Conservation (phyloP, 139 green algal genomes). For the Deuterostichococcus epilithicus region DNA sequence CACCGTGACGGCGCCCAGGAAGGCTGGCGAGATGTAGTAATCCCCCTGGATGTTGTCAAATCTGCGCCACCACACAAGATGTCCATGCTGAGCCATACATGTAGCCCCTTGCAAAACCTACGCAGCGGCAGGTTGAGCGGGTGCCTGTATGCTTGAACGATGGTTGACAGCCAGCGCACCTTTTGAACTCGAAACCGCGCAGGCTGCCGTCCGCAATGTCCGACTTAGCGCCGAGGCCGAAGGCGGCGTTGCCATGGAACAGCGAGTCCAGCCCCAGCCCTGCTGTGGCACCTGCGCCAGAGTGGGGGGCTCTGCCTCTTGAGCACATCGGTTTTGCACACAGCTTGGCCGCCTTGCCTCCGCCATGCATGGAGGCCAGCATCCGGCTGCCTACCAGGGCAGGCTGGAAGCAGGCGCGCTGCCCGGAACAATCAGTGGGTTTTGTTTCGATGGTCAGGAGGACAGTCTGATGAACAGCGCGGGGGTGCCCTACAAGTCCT, state of each 20-base stretch:
- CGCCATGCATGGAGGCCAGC: background rate
- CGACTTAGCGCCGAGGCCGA: constrained; percentile 40
- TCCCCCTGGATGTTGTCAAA: constrained; percentile 56
- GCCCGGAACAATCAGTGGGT: background rate
- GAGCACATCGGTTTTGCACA: background rate
- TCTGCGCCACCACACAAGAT: background rate
- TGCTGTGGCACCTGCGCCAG: constrained; percentile 44
- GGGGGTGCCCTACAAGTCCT: background rate
- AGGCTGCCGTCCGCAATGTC: constrained; percentile 70
- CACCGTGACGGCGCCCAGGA: constrained; percentile 70
- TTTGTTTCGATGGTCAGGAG: too few species aligned
- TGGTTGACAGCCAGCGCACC: background rate
- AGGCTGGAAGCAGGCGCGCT: background rate
- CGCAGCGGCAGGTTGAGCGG: too few species aligned
- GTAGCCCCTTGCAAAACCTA: too few species aligned
- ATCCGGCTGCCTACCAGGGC: background rate
- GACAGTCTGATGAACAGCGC: too few species aligned
- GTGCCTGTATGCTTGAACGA: too few species aligned
- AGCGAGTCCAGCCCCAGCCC: constrained; percentile 55
- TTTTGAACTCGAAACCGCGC: constrained; percentile 45
- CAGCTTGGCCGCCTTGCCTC: background rate
- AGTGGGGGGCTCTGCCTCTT: background rate
- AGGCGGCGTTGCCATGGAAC: constrained; percentile 47
- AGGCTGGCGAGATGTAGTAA: constrained; percentile 80
- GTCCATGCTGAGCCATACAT: background rate